Conservation (phyloP, 345 rosid species). For the Gynandropsis gynandra region DNA sequence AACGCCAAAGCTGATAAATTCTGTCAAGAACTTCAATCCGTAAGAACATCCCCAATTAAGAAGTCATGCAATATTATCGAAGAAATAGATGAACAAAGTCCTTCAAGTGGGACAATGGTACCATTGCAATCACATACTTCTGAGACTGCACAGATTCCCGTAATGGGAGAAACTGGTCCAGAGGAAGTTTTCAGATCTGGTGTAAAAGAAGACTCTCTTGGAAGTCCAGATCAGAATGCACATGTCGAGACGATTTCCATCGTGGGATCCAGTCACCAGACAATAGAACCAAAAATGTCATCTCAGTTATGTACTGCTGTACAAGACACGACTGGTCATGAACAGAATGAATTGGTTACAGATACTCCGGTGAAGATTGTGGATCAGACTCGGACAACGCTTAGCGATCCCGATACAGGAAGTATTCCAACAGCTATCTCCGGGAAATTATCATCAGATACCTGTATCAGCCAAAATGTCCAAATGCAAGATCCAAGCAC, state of each 20-base stretch:
- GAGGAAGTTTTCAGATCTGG: conserved; percentile 21
- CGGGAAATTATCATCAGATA: conserved; percentile 17
- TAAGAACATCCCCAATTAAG: conserved; percentile 20
- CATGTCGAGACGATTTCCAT: conserved; percentile 8
- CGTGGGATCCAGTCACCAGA: conserved; percentile 25
- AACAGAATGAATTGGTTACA: conserved; percentile 22
- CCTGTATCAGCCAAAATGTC: conserved; percentile 20
- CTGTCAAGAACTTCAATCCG: conserved; percentile 24
- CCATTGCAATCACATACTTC: conserved; percentile 17
- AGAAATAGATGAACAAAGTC: conserved; percentile 19
- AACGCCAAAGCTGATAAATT: conserved; percentile 24
- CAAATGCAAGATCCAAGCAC: conserved; percentile 24
- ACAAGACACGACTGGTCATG: conserved; percentile 25
- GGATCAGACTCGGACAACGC: conserved; percentile 14
- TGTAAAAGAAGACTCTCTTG: conserved; percentile 12
- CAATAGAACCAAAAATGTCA: conserved; percentile 20
- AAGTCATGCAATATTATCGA: conserved; percentile 9
- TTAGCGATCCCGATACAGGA: conserved; percentile 20
- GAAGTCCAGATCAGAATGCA: conserved; percentile 22
- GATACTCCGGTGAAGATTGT: conserved; percentile 18
- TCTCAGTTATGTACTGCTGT: conserved; percentile 14
- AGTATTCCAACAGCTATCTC: conserved; percentile 20
- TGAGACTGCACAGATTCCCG: conserved; percentile 13
- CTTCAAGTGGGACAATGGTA: conserved; percentile 11
- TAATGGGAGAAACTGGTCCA: conserved; percentile 24